These are phyloP conservation scores for Fusarium sp. DNA, from an alignment of 2,329 filamentous ascomycete genomes.

Conservation along the genomic window DNA sequence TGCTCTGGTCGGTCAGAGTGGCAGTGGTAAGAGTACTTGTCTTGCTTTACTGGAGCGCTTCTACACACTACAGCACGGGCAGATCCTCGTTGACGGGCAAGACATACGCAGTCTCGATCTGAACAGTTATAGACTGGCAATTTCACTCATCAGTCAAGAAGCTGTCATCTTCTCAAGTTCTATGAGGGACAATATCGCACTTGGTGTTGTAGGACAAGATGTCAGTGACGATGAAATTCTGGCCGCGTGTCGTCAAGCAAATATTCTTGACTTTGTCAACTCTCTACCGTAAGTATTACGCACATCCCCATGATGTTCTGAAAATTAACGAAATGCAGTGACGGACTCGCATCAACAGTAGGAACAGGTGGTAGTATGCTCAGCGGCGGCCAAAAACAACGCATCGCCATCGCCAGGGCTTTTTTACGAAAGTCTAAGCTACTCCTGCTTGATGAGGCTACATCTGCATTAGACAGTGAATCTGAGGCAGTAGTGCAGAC, in stretches of 20 bases:
- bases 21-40: conserved; percentile 78
- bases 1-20: conserved; percentile 75
- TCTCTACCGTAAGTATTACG: conserved; percentile 67
- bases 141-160: conserved; percentile 81
- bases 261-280: conserved; percentile 76
- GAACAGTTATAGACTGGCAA: conserved; percentile 69
- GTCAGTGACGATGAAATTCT: conserved; percentile 65
- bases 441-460: conserved; percentile 78
- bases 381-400: conserved; percentile 76
- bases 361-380: conserved; percentile 67
- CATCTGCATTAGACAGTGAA: conserved; percentile 71
- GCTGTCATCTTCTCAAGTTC: conserved; percentile 76
- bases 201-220: conserved; percentile 64
- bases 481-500: conserved; percentile 70
- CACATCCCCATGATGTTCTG: not conserved
- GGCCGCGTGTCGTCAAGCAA: conserved; percentile 68
- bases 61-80: conserved; percentile 69
- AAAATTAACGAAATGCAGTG: not conserved
- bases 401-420: conserved; percentile 75
- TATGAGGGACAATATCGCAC: conserved; percentile 74
- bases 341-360: not conserved
- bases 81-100: conserved; percentile 71
- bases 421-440: conserved; percentile 72
- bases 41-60: conserved; percentile 74
- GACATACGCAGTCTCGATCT: conserved; percentile 70